Conservation (phyloP, 2,329 filamentous ascomycete genomes). For the Hypoxylon sp. region DNA sequence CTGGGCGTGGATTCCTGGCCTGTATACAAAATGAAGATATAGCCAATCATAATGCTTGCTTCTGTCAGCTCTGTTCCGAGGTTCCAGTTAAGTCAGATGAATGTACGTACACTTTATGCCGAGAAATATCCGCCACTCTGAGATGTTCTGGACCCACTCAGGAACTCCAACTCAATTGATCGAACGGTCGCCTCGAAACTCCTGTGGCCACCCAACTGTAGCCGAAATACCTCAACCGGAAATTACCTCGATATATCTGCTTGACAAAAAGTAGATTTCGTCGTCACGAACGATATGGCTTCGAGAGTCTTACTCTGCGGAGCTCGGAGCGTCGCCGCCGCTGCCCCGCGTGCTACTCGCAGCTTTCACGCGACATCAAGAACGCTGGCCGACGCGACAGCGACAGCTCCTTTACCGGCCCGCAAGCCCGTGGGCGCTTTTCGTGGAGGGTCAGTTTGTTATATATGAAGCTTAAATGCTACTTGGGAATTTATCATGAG, state of each 20-base stretch:
- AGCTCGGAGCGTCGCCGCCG: slow-evolving; percentile 57
- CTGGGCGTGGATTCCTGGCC: background rate
- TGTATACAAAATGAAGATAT: slow-evolving; percentile 5
- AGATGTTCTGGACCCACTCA: slow-evolving; percentile 2
- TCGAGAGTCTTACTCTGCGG: slow-evolving; percentile 61
- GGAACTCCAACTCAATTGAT: slow-evolving; percentile 32
- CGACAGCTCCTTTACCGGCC: slow-evolving; percentile 64
- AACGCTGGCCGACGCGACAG: slow-evolving; percentile 59
- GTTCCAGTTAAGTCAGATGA: slow-evolving; percentile 5
- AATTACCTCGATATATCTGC: slow-evolving; percentile 13
- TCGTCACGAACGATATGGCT: slow-evolving; percentile 58
- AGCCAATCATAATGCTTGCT: slow-evolving; percentile 16
- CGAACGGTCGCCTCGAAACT: slow-evolving; percentile 26
- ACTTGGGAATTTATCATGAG: background rate
- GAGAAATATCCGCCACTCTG: slow-evolving; percentile 37
- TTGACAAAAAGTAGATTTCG: slow-evolving; percentile 3
- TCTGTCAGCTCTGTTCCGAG: slow-evolving; percentile 26
- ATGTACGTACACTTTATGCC: slow-evolving; percentile 16
- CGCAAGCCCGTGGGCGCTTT: slow-evolving; percentile 73
- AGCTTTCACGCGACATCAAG: slow-evolving; percentile 67
- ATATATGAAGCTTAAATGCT: background rate
- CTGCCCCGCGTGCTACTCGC: slow-evolving; percentile 52
- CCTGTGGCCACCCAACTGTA: slow-evolving; percentile 27
- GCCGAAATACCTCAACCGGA: slow-evolving; percentile 23
- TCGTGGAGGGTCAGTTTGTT: slow-evolving; percentile 69